phyloP scores from a whole-genome alignment of 768 basidiomycete genomes.

The Xerocomellus chrysenteron region DNA sequence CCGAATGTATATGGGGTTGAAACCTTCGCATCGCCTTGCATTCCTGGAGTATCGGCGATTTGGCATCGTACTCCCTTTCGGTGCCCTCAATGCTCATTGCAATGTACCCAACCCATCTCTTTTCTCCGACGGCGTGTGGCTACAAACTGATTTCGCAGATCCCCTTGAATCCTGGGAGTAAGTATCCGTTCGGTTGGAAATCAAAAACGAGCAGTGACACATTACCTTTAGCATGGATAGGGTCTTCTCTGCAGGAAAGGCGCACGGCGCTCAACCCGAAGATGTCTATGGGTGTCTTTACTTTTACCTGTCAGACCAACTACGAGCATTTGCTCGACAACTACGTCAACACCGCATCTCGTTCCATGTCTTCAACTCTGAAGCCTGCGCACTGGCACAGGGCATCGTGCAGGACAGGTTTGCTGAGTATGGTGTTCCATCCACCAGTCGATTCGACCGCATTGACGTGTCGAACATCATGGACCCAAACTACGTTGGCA shows the following conservation, averaged over 20 bases:
- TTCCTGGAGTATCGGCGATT: conserved; percentile 38
- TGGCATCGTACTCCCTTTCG: conserved; percentile 51
- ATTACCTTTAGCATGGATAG: conserved; percentile 34
- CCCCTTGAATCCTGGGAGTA: conserved; percentile 54
- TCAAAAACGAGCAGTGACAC: not conserved
- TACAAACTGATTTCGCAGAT: conserved; percentile 39
- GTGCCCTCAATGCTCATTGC: conserved; percentile 41
- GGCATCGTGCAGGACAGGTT: conserved; percentile 28
- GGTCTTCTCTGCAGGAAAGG: conserved; percentile 40
- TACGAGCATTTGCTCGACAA: conserved; percentile 37
- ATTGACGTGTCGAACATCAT: conserved; percentile 51
- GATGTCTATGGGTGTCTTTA: conserved; percentile 54
- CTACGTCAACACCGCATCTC: conserved; percentile 34
- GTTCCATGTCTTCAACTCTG: conserved; percentile 35
- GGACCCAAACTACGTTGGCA: conserved; percentile 43
- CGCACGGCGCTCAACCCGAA: conserved; percentile 38
- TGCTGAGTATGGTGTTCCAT: conserved; percentile 18
- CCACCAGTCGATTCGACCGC: conserved; percentile 39
- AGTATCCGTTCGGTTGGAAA: conserved; percentile 9
- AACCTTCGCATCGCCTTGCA: conserved; percentile 46
- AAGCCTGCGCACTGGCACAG: conserved; percentile 42
- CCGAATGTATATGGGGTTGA: conserved; percentile 38
- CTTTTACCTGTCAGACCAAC: conserved; percentile 43
- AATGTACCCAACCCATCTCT: conserved; percentile 44
- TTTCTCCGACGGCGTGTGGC: conserved; percentile 48